Evolutionary conservation across 108 stramenopile species (phyloP).

Genomic region (Cyclotella sp.): DNA sequence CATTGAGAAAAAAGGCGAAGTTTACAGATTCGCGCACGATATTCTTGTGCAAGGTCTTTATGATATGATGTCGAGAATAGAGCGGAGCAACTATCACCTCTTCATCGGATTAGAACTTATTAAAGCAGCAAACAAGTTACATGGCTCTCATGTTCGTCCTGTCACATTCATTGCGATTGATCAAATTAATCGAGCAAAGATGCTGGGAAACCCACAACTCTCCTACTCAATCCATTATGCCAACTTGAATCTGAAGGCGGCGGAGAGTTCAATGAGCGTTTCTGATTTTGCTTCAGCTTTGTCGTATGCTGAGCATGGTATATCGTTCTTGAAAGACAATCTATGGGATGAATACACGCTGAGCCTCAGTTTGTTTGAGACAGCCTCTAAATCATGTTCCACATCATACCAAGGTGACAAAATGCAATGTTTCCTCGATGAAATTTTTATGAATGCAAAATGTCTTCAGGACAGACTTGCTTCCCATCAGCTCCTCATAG

Average conservation of each 20-base stretch:
- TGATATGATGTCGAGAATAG: neutral
- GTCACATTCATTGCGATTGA: conserved; percentile 15
- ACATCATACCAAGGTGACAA: neutral
- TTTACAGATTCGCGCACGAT: conserved; percentile 29
- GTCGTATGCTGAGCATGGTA: conserved; percentile 15
- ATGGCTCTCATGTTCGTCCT: neutral
- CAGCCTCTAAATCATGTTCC: conserved; percentile 7
- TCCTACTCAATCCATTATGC: neutral
- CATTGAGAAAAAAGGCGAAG: neutral
- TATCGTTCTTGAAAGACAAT: conserved; percentile 10
- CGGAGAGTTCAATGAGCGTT: conserved; percentile 1
- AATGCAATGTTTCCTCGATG: neutral
- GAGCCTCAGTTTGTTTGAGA: conserved; percentile 7
- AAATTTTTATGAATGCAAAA: conserved; percentile 9
- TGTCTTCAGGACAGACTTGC: conserved; percentile 18
- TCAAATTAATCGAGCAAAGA: conserved; percentile 24
- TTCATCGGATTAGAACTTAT: conserved; percentile 17
- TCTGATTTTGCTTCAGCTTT: conserved; percentile 15
- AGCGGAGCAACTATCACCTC: conserved; percentile 3
- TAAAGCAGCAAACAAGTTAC: neutral
- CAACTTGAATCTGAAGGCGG: conserved; percentile 23
- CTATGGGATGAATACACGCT: conserved; percentile 11
- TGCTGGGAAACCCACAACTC: neutral
- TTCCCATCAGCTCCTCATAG: conserved; percentile 11
- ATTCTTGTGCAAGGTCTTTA: conserved; percentile 4